Evolutionary conservation across 768 basidiomycete genomes (phyloP).

Genomic region (Calocybe gangraenosa): DNA sequence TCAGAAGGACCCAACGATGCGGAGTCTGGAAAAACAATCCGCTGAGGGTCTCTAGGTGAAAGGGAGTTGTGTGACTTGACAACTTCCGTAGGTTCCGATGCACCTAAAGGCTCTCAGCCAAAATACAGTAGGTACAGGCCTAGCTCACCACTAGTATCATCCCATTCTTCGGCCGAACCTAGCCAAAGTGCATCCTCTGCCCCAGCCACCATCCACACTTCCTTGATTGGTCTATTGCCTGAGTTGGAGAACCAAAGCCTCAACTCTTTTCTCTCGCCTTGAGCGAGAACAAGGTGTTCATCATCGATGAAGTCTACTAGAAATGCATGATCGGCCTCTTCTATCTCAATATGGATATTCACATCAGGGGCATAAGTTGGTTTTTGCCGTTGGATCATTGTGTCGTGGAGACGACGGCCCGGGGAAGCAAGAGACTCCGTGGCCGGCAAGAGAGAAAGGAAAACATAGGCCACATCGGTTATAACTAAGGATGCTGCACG

Average conservation of each 20-base stretch:
- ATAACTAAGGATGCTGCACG: constrained; percentile 51
- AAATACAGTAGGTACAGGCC: background rate
- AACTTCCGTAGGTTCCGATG: constrained; percentile 27
- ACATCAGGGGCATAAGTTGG: constrained; percentile 72
- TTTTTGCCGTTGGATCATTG: constrained; percentile 61
- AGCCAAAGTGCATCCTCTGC: constrained; percentile 64
- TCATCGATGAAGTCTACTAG: constrained; percentile 53
- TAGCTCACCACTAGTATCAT: constrained; percentile 2
- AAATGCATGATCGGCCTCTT: constrained; percentile 62
- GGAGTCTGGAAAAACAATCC: constrained; percentile 34
- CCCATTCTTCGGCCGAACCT: constrained; percentile 18
- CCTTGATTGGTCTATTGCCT: constrained; percentile 55
- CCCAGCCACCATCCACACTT: constrained; percentile 68
- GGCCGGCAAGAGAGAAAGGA: constrained; percentile 68
- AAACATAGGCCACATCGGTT: constrained; percentile 58
- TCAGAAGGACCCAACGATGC: constrained; percentile 43
- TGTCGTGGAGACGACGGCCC: constrained; percentile 77
- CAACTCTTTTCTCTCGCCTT: constrained; percentile 64
- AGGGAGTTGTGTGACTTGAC: constrained; percentile 53
- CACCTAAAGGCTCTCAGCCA: constrained; percentile 1
- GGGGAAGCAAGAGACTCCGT: constrained; percentile 62
- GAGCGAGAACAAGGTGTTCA: constrained; percentile 45
- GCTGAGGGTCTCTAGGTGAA: constrained; percentile 37
- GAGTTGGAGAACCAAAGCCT: constrained; percentile 61
- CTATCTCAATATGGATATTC: constrained; percentile 55